phyloP scores from a whole-genome alignment of 1,284 basidiomycete genomes.

The Termitomyces sp. region DNA sequence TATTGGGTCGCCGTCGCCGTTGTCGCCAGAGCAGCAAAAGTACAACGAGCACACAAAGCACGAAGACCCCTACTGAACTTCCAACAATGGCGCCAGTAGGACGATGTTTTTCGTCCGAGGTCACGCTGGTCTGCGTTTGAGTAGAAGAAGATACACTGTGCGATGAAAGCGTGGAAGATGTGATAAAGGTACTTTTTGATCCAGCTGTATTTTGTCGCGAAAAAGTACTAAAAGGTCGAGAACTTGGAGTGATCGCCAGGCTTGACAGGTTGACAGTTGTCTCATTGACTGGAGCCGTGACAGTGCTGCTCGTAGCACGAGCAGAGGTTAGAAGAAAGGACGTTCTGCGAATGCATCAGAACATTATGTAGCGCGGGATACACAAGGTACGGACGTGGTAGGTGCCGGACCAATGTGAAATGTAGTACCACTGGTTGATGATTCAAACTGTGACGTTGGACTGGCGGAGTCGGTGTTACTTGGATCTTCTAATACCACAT shows the following conservation, averaged over 20 bases:
- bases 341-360: neutral
- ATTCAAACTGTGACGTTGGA: neutral
- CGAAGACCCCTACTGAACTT: neutral
- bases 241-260: neutral
- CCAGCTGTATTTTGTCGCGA: too few relatives aligned
- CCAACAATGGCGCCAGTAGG: conserved; percentile 2
- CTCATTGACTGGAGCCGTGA: neutral
- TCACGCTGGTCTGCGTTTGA: neutral
- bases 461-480: neutral
- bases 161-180: neutral
- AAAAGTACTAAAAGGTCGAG: neutral
- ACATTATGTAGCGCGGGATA: too few relatives aligned
- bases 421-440: neutral
- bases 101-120: neutral
- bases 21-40: neutral
- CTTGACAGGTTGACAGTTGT: neutral
- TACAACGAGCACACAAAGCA: neutral
- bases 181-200: neutral
- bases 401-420: neutral
- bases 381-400: neutral
- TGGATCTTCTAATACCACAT: neutral
- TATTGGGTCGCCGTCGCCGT: neutral
- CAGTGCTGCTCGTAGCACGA: neutral
- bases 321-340: neutral
- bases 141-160: neutral